Conservation (phyloP, 371 early-diverging fungal genomes). For the Catenaria anguillulae region DNA sequence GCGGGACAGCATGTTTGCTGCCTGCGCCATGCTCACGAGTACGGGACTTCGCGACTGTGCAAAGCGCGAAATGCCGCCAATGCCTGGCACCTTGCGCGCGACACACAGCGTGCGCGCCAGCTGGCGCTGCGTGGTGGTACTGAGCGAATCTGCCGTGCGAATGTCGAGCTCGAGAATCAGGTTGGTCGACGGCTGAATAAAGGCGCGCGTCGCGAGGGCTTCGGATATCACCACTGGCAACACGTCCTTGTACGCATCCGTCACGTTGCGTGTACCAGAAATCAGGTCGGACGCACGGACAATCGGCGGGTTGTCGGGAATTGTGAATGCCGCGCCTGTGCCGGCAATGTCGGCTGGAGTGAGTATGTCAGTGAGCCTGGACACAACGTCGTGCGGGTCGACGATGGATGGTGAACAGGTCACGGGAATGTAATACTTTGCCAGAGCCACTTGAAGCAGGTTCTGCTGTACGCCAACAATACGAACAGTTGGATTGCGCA, state of each 20-base stretch:
- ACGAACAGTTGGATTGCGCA: background rate
- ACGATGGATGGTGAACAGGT: too few relatives aligned
- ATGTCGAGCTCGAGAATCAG: background rate
- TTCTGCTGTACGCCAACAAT: slow-evolving; percentile 7
- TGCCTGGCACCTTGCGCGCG: slow-evolving; percentile 11
- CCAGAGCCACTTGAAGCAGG: slow-evolving; percentile 7
- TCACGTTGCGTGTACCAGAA: background rate
- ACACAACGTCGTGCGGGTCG: background rate
- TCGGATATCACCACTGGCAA: slow-evolving; percentile 2
- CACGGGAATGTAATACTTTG: slow-evolving; percentile 4
- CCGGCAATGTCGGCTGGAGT: too few relatives aligned
- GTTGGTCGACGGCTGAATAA: background rate
- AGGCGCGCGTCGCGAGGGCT: background rate
- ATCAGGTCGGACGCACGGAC: background rate
- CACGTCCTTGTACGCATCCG: background rate
- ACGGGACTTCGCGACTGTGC: background rate
- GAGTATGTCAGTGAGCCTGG: background rate
- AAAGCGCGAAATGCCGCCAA: slow-evolving; percentile 2
- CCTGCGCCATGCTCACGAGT: slow-evolving; percentile 4
- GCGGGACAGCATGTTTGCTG: background rate
- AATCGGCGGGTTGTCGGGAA: background rate
- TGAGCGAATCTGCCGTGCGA: background rate
- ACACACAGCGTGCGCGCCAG: slow-evolving; percentile 10
- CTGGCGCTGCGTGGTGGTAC: background rate
- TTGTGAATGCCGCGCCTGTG: too few relatives aligned